Evolutionary conservation across 495 filamentous ascomycete species (phyloP).

Genomic region (Xylaria venustula): DNA sequence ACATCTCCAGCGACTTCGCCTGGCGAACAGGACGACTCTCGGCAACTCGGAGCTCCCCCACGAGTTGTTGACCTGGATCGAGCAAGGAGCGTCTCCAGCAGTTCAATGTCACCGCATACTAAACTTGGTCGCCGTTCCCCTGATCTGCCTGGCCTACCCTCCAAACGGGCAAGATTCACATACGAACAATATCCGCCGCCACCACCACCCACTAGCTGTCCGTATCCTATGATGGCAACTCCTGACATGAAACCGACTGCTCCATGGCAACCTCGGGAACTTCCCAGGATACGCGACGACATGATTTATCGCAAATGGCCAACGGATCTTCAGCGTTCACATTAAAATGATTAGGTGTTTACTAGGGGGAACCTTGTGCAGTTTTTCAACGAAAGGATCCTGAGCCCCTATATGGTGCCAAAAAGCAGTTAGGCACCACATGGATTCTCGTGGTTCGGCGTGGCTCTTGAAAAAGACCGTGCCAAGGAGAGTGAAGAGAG

Average conservation of each 20-base stretch:
- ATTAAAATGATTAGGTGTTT: slow-evolving; percentile 20
- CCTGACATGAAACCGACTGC: slow-evolving; percentile 28
- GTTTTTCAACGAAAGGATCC: slow-evolving; percentile 8
- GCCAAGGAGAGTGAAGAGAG: not conserved
- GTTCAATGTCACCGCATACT: slow-evolving; percentile 42
- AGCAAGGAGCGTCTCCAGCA: slow-evolving; percentile 40
- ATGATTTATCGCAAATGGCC: slow-evolving; percentile 59
- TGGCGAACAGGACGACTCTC: slow-evolving; percentile 45
- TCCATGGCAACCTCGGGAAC: slow-evolving; percentile 40
- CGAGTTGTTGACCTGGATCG: slow-evolving; percentile 31
- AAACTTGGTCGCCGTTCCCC: slow-evolving; percentile 33
- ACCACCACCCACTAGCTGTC: slow-evolving; percentile 25
- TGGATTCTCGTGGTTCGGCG: not conserved
- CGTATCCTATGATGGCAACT: slow-evolving; percentile 31
- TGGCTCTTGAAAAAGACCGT: not conserved
- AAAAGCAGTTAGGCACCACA: not conserved
- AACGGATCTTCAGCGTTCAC: slow-evolving; percentile 43
- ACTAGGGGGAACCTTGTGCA: slow-evolving; percentile 22
- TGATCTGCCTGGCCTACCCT: slow-evolving; percentile 28
- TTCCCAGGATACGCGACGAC: slow-evolving; percentile 46
- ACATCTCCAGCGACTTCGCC: slow-evolving; percentile 51
- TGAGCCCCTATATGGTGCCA: not conserved
- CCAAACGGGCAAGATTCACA: slow-evolving; percentile 40
- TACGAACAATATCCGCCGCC: slow-evolving; percentile 41
- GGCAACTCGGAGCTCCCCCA: slow-evolving; percentile 31